A percentile compares a stretch with the other conserved stretches of the same genome.
Conservation (phyloP, 768 basidiomycete species). For the Mycena latifolia region DNA sequence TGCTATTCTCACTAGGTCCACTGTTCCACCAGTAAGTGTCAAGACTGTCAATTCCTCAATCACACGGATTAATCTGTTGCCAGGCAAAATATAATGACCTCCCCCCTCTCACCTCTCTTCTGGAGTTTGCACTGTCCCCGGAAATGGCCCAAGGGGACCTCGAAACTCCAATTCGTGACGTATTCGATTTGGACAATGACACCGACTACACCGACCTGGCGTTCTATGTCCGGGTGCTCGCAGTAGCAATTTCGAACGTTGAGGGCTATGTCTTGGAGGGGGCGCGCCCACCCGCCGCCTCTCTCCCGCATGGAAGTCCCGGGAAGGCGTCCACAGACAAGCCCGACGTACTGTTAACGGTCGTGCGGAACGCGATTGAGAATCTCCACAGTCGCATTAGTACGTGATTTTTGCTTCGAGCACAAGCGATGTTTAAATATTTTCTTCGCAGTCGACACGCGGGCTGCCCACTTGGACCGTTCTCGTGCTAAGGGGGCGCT, state of each 20-base stretch:
- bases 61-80: conserved; percentile 4
- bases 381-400: conserved; percentile 34
- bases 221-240: conserved; percentile 68
- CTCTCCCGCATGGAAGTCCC: conserved; percentile 24
- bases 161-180: conserved; percentile 45
- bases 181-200: conserved; percentile 67
- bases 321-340: conserved; percentile 28
- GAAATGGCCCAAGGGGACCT: conserved; percentile 35
- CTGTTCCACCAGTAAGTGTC: conserved; percentile 41
- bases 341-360: conserved; percentile 21
- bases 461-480: conserved; percentile 81
- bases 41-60: conserved; percentile 12
- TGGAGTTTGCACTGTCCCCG: conserved; percentile 52
- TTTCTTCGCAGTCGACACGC: conserved; percentile 68
- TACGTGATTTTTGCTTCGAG: conserved; percentile 4
- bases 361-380: conserved; percentile 29
- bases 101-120: conserved; percentile 64
- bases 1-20: conserved; percentile 53
- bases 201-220: conserved; percentile 74
- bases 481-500: conserved; percentile 79
- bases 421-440: background rate
- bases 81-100: conserved; percentile 58
- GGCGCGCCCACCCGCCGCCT: conserved; percentile 35
- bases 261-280: conserved; percentile 68
- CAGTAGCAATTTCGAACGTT: conserved; percentile 69